Evolutionary conservation across 2,329 filamentous ascomycete genomes (phyloP), one percentile per base, ranked within the genome.

Genomic region (Colletotrichum sp.): DNA sequence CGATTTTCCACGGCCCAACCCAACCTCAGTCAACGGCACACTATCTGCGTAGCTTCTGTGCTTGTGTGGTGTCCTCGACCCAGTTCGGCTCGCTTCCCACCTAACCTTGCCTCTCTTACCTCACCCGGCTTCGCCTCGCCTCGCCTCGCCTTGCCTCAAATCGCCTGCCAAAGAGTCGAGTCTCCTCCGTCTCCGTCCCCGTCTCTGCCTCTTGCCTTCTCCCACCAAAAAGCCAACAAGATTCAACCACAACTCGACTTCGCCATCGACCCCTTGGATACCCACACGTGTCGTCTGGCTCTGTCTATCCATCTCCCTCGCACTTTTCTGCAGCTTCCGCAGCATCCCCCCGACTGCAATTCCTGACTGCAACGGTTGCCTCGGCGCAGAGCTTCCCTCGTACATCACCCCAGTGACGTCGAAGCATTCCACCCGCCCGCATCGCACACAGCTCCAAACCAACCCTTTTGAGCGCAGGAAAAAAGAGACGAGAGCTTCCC

Each of bases 401-500:
- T 69, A 51, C 72, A 74, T 74, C 72, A 74, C 72, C 69, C 68
- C 54, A 59, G 72, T 74, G 72, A 74, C 72, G 72, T 74, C 62
- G 62, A 71, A 72, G 55, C 69, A 74, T 72, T 74, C 69, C 69
- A 66, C 72, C 62, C 33, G 61, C 67, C 61, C 55, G 66, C 69
- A 57, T 33, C 69, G 69, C 72, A 72, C 57, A 54, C 36, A 71
- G 62, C 34, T 63, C 68, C 62, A 73, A 67, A 43, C 54, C 63
- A 34, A 27, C 18, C 33, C 34, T 34, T 63, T 73, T 59, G 59
- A 62, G 51, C 65, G 59, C 58, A 55, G 47, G 61, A 47, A 62
- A 47, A 51, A 63, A 61, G 43, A 51, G 43, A 27, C 33, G 34
- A 9, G 54, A 47, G 34, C 63, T 61, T 63, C 64, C 34, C 66